These are phyloP conservation scores for Beta vulgaris DNA, from an alignment of 148 eudicot species.

Conservation along the genomic window DNA sequence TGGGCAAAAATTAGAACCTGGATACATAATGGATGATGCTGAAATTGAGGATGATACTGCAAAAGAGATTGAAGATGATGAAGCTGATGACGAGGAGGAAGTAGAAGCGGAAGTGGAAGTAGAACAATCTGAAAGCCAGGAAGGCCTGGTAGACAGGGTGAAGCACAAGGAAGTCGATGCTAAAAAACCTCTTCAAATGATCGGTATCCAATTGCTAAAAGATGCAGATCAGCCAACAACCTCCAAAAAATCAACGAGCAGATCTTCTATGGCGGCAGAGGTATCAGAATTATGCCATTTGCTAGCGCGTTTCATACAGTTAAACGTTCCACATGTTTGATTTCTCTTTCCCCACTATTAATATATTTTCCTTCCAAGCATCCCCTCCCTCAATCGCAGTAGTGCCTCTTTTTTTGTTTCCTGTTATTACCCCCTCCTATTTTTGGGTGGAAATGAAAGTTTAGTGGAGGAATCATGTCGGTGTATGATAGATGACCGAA, in stretches of 20 bases:
- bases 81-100: constrained; percentile 80
- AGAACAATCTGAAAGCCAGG: constrained; percentile 68
- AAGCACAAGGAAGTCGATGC: constrained; percentile 78
- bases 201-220: constrained; percentile 84
- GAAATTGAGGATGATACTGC: constrained; percentile 54
- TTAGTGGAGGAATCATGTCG: background rate
- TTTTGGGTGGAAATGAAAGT: background rate
- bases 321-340: background rate
- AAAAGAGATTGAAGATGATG: constrained; percentile 77
- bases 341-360: background rate
- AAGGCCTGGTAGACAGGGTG: constrained; percentile 49
- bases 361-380: background rate
- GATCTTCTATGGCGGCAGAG: constrained; percentile 42
- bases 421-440: background rate
- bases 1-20: constrained; percentile 35
- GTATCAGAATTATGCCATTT: constrained; percentile 35
- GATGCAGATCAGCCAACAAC: constrained; percentile 55
- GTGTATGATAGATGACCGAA: background rate
- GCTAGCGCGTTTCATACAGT: background rate
- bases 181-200: constrained; percentile 88
- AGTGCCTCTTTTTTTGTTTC: background rate
- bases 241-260: constrained; percentile 64
- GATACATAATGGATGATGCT: constrained; percentile 55
- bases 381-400: background rate
- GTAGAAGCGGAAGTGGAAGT: constrained; percentile 47